Evolutionary conservation across 805 yeast species (phyloP).

Genomic region (Nematodospora valgi): DNA sequence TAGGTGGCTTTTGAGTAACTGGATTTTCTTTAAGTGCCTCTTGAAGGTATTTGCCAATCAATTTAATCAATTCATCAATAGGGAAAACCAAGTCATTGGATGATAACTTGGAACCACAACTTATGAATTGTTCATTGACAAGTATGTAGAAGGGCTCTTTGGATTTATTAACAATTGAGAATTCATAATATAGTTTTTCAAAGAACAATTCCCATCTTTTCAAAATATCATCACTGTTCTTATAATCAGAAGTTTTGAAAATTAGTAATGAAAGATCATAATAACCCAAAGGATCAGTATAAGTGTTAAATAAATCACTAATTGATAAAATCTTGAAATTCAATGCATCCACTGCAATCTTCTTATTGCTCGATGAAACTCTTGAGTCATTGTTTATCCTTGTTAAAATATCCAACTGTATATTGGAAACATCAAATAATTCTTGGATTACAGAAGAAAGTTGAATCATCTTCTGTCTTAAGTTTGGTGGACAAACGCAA

Average conservation of each 20-base stretch:
- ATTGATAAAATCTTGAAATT: constrained; percentile 65
- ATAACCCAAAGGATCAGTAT: constrained; percentile 84
- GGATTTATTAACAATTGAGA: constrained; percentile 14
- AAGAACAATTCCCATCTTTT: constrained; percentile 77
- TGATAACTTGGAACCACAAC: constrained; percentile 61
- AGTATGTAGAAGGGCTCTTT: constrained; percentile 36
- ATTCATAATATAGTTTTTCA: constrained; percentile 43
- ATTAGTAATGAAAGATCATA: constrained; percentile 75
- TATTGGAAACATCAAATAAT: constrained; percentile 78
- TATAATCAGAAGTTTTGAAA: constrained; percentile 80
- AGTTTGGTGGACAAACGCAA: constrained; percentile 72
- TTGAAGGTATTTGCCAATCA: constrained; percentile 54
- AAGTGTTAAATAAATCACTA: constrained; percentile 79
- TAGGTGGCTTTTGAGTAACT: constrained; percentile 34
- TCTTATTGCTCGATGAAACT: constrained; percentile 46
- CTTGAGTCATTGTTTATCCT: constrained; percentile 52
- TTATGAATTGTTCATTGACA: constrained; percentile 37
- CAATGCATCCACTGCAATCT: constrained; percentile 50
- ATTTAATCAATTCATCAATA: constrained; percentile 62
- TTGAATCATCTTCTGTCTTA: constrained; percentile 72
- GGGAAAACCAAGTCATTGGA: constrained; percentile 81
- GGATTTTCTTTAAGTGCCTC: constrained; percentile 32
- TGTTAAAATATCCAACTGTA: constrained; percentile 65
- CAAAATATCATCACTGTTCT: constrained; percentile 78
- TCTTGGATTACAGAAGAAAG: constrained; percentile 70